Percentiles rank a stretch among this genome's conserved stretches.
Conservation (phyloP, 2,329 filamentous ascomycete genomes). For the Dactylellina haptotyla region DNA sequence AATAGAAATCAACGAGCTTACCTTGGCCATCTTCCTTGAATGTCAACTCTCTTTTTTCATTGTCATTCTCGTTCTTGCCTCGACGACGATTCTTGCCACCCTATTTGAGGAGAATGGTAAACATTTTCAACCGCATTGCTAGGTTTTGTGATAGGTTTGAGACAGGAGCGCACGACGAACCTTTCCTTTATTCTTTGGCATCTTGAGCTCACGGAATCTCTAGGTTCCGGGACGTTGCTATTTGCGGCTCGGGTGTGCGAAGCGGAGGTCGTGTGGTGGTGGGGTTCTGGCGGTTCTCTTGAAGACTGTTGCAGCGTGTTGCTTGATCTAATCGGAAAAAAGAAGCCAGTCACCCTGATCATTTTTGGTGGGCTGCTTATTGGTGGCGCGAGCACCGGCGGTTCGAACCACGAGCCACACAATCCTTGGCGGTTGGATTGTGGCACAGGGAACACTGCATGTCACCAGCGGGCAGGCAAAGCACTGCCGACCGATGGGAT, state of each 20-base stretch:
- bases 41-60: conserved; percentile 97
- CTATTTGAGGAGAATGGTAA: conserved; percentile 65
- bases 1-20: conserved; percentile 59
- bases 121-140: neutral
- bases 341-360: neutral
- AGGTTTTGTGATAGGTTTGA: conserved; percentile 53
- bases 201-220: conserved; percentile 60
- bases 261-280: neutral
- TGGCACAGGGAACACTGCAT: too few species aligned
- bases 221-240: neutral
- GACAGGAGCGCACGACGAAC: conserved; percentile 66
- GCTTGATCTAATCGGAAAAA: neutral
- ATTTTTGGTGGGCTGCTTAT: neutral
- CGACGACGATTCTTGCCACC: conserved; percentile 98
- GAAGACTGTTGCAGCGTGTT: neutral
- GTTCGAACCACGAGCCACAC: too few species aligned
- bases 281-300: conserved; percentile 1
- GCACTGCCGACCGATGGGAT: too few species aligned
- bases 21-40: conserved; percentile 98
- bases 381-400: too few species aligned
- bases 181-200: conserved; percentile 99
- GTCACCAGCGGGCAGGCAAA: too few species aligned
- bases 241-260: neutral
- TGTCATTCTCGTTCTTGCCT: conserved; percentile 99
- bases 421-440: too few species aligned